Percentiles rank a stretch among this genome's conserved stretches.
These are phyloP conservation scores for Thamnidium elegans DNA, from an alignment of 192 early-diverging fungal genomes.

Conservation along the genomic window DNA sequence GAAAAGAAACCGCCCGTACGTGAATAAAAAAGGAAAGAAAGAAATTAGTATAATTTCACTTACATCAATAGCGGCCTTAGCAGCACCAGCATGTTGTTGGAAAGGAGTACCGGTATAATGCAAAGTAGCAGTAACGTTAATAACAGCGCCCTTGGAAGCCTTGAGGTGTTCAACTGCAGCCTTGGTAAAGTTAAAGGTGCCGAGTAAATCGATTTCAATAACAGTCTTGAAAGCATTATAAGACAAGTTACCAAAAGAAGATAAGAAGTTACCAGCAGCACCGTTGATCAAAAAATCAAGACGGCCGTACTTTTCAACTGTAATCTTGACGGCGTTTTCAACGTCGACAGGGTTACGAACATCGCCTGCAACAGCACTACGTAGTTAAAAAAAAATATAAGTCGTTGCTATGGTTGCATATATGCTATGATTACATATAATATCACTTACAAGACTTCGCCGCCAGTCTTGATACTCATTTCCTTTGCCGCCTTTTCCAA, in stretches of 20 bases:
- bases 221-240: constrained; percentile 72
- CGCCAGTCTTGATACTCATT: constrained; percentile 55
- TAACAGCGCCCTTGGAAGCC: constrained; percentile 56
- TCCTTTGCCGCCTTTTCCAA: constrained; percentile 65
- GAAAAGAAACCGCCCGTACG: constrained; percentile 18
- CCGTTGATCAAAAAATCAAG: constrained; percentile 61
- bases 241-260: constrained; percentile 59
- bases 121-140: constrained; percentile 72
- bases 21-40: constrained; percentile 11
- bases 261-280: constrained; percentile 75
- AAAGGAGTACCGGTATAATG: constrained; percentile 54
- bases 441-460: constrained; percentile 40
- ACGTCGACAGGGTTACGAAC: constrained; percentile 60
- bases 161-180: constrained; percentile 68
- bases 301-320: constrained; percentile 59
- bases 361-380: constrained; percentile 54
- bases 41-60: not conserved
- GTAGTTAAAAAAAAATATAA: not conserved
- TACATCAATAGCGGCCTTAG: constrained; percentile 41
- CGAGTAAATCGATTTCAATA: constrained; percentile 55
- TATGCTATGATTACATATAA: not conserved
- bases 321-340: constrained; percentile 54
- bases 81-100: constrained; percentile 39
- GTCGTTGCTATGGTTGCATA: not conserved
- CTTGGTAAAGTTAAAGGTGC: constrained; percentile 77